Evolutionary conservation across 352 stramenopile genomes (phyloP), one percentile per base, ranked within the genome.

Genomic region (Globisporangium cederbergense): DNA sequence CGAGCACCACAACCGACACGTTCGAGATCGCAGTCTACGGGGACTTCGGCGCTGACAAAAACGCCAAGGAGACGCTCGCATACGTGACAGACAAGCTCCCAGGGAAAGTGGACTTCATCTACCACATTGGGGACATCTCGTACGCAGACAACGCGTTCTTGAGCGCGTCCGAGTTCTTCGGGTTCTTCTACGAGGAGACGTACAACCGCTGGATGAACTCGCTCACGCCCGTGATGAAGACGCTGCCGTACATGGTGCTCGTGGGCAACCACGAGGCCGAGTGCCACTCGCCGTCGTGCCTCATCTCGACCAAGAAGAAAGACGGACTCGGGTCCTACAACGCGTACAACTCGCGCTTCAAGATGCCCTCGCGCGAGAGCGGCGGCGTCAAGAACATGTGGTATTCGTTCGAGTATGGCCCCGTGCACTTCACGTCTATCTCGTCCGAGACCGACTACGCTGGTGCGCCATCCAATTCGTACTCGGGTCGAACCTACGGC

Each of bases 261-360:
- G 73, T 87, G 3, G 89, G 89, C 25, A 97, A 97, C 71, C 90
- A 97, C 71, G 90, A 97, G 56, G 85, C 86, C 10, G 88, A 97
- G 65, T 97, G 88, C 64, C 81, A 95, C 66, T 92, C 80, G 22
- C 77, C 83, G 0, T 28, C 43, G 7, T 97, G 88, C 51, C 56
- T 83, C 2, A 1, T 83, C 4, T 89, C 81, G 25, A 52, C 20
- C 0, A 68, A 56, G 52, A 85, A 87, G 67, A 79, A 75, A 60
- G 65, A 85, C 36, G 68, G 74, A 5, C 63, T 97, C 13, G 74
- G 80, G 20, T 95, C 93, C 54, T 97, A 95, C 71, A 75, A 75
- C 36, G 88, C 89, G 2, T 97, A 85, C 72, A 96, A 97, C 61
- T 60, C 76, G 7, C 83, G 86, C 38, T 97, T 93, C 70, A 84